A percentile compares a stretch with the other conserved stretches of the same genome.
Conservation (phyloP, 164 flowering plant species). For the Chimonanthus praecox region DNA sequence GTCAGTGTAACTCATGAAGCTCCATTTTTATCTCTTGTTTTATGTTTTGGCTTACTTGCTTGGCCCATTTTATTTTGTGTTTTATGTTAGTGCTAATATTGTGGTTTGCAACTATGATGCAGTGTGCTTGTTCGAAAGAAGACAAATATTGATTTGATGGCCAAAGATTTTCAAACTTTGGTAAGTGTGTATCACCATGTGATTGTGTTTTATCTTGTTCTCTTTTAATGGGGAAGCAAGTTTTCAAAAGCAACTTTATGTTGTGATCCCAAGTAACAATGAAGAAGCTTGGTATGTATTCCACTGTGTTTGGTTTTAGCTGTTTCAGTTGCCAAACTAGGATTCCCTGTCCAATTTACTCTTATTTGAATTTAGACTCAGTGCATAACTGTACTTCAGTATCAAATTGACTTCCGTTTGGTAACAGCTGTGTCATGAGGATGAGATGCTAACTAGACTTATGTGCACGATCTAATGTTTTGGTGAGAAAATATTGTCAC, state of each 20-base stretch:
- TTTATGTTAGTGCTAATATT: conserved; percentile 1
- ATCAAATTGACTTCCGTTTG: too few species aligned
- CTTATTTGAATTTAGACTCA: background rate
- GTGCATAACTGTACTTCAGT: background rate
- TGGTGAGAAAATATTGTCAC: too few species aligned
- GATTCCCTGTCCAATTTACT: background rate
- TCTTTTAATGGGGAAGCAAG: background rate
- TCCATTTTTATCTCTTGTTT: background rate
- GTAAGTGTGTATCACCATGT: conserved; percentile 31
- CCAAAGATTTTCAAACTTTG: conserved; percentile 63
- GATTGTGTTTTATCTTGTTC: background rate
- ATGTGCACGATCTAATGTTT: background rate
- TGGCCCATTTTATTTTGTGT: background rate
- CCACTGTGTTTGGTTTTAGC: background rate
- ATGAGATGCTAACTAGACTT: background rate
- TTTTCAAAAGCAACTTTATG: too few species aligned
- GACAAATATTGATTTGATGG: conserved; percentile 57
- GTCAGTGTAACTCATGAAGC: background rate
- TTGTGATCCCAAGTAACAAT: background rate
- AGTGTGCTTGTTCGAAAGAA: conserved; percentile 73
- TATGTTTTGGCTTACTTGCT: background rate
- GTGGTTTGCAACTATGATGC: conserved; percentile 18
- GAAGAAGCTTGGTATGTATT: background rate
- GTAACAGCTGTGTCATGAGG: background rate
- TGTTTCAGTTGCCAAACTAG: background rate